Evolutionary conservation across 805 yeast genomes (phyloP).

Genomic region (Pichia exigua): DNA sequence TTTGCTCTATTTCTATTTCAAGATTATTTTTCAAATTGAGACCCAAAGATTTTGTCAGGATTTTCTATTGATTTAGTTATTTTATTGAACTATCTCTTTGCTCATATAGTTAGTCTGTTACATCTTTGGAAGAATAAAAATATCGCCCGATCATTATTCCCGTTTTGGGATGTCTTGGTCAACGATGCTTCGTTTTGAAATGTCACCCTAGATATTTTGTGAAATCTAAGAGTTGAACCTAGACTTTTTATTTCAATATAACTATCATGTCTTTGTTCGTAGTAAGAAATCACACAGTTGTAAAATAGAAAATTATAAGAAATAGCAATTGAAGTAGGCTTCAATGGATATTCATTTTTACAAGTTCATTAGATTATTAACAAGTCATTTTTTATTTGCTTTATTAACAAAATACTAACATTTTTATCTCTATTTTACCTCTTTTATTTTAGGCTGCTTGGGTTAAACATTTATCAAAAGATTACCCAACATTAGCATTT

Average conservation of each 20-base stretch:
- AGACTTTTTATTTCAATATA: conserved; percentile 13
- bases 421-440: background rate
- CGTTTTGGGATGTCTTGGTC: conserved; percentile 39
- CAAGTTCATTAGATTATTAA: no score
- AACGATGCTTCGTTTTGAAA: conserved; percentile 35
- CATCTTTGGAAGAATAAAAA: conserved; percentile 87
- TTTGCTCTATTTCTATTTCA: conserved; percentile 5
- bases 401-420: conserved; percentile 26
- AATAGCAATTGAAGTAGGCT: no score
- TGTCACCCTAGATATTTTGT: conserved; percentile 31
- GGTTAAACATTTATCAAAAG: conserved; percentile 91
- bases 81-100: conserved; percentile 14
- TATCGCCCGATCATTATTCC: conserved; percentile 39
- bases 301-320: no score
- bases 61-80: conserved; percentile 27
- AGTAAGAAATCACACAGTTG: conserved; percentile 79
- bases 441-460: conserved; percentile 75
- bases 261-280: conserved; percentile 45
- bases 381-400: background rate
- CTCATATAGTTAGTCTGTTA: conserved; percentile 80
- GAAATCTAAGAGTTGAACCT: conserved; percentile 83
- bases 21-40: conserved; percentile 8
- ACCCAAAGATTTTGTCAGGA: conserved; percentile 89
- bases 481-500: conserved; percentile 91
- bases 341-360: no score